These are phyloP conservation scores for Sporobolomyces phaffii DNA, from an alignment of 768 basidiomycete species.

Conservation along the genomic window DNA sequence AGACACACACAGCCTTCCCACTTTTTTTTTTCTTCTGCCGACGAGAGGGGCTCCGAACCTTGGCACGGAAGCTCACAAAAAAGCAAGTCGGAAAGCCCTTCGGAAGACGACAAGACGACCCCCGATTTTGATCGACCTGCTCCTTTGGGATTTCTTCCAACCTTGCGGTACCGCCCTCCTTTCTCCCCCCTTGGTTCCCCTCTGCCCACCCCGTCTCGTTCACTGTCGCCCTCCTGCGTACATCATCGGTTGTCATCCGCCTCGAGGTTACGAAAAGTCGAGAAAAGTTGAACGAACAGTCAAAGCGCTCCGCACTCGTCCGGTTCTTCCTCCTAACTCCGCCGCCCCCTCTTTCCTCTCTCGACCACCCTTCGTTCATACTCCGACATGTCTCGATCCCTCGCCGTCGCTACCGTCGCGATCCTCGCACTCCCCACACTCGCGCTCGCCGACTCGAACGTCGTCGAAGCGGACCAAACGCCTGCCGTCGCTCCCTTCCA, in stretches of 20 bases:
- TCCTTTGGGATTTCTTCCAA: not conserved
- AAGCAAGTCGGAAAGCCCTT: too few species aligned
- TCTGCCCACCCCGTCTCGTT: not conserved
- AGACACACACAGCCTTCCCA: too few species aligned
- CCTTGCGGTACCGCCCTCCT: not conserved
- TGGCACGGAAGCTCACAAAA: too few species aligned
- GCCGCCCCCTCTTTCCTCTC: not conserved
- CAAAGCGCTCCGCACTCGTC: too few species aligned
- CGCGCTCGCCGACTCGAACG: not conserved
- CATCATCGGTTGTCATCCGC: too few species aligned
- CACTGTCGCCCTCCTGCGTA: too few species aligned
- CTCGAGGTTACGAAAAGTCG: too few species aligned
- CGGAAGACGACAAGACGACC: conserved; percentile 1
- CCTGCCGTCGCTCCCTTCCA: conserved; percentile 4
- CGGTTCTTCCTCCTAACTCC: conserved; percentile 9
- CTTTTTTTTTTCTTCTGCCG: not conserved
- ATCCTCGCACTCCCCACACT: conserved; percentile 10
- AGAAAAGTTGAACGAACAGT: too few species aligned
- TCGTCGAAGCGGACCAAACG: not conserved
- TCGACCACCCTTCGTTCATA: not conserved
- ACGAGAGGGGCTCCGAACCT: not conserved
- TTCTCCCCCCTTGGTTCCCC: not conserved
- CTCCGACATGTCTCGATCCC: not conserved
- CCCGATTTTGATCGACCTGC: conserved; percentile 7
- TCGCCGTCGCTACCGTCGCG: conserved; percentile 15